Base-by-base conservation (phyloP, 2,329 filamentous ascomycete species). In the Pseudogymnoascus verrucosus region DNA sequence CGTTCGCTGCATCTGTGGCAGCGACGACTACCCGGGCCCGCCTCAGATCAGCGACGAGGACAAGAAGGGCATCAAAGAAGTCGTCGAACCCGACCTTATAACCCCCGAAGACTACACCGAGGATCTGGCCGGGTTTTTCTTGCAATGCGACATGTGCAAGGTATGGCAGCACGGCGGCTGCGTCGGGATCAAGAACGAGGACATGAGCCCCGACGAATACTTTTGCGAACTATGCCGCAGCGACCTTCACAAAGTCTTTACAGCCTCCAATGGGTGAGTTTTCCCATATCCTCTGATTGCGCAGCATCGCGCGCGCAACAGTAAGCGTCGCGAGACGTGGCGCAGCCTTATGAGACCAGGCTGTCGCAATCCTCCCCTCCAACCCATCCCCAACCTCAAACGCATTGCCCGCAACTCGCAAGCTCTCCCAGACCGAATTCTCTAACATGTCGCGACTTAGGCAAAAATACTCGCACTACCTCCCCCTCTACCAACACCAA, bases 121-220 rank as follows among this genome's bases (percentile, higher is more conserved):
- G 34, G 93, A 98, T 68, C 83, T 93, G 68, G 95, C 93, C 51
- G 93, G 93, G 62, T 89, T 98, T 77, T 99, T 97, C 77, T 93
- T 99, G 69, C 93, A 98, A 79, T 99, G 95, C 83, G 95, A 98
- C 77, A 82, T 90, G 68, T 99, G 95, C 81, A 96, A 96, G 75
- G 95, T 98, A 67, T 99, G 93, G 95, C 95, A 99, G 76, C 95
- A 99, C 75, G 95, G 95, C 71, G 93, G 93, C 65, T 99, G 95
- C 73, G 93, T 99, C 65, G 93, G 95, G 65, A 96, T 99, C 72
- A 92, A 96, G 79, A 95, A 95, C 69, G 93, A 96, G 76, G 89
- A 90, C 69, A 88, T 89, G 74, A 93, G 91, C 68, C 95, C 95
- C 8, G 93, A 98, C 63, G 93, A 98, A 76, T 99, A 99, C 79